Evolutionary conservation across 2,329 filamentous ascomycete genomes (phyloP), one percentile per base, ranked within the genome.

Genomic region (Coccinonectria pachysandricola): DNA sequence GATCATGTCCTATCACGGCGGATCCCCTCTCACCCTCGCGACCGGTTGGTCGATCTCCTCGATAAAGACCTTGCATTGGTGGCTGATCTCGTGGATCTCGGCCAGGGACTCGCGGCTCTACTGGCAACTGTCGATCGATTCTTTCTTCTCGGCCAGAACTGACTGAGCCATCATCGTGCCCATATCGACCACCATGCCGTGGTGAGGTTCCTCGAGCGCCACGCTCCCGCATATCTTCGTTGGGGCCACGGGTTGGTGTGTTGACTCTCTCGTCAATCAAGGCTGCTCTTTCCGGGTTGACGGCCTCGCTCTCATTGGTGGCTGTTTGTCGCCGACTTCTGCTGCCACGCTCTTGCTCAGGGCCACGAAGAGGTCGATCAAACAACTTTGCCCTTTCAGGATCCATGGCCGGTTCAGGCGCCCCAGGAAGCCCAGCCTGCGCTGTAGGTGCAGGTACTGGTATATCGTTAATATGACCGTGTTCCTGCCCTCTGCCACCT

Each of bases 351-450:
- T 57, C 56, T 11, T 43, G 29, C 12, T 54, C 49, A 9, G 39
- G 38, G 12, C 35, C 40, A n/a, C 50, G 44, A 15, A 38, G 17
- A 15, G 46, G 40, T 12, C 50, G 40, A 1, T 56, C 55, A 26
- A 71, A 60, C 5, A 68, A 50, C 7, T 66, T 60, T 15, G 68
- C 65, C 30, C 70, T 60, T 26, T 71, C 66, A 2, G 70, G 68
- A 34, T 73, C 72, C 40, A 73, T 65, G 7, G 56, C 53, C 6
- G 66, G 65, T 8, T 67, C 69, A 11, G 53, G 45, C 4, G 40
- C 22, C 4, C 49, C 44, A 4, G 36, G 15, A 9, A 31, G 32
- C 18, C 50, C 28, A 18, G 52, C 39, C 9, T 36, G 32, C 0
- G 28, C 24, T 2, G 56, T 44, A n/a, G 50, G 27, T 15, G 49